These are phyloP conservation scores for Cladosporium sp. DNA, from an alignment of 2,329 filamentous ascomycete genomes.

Conservation along the genomic window DNA sequence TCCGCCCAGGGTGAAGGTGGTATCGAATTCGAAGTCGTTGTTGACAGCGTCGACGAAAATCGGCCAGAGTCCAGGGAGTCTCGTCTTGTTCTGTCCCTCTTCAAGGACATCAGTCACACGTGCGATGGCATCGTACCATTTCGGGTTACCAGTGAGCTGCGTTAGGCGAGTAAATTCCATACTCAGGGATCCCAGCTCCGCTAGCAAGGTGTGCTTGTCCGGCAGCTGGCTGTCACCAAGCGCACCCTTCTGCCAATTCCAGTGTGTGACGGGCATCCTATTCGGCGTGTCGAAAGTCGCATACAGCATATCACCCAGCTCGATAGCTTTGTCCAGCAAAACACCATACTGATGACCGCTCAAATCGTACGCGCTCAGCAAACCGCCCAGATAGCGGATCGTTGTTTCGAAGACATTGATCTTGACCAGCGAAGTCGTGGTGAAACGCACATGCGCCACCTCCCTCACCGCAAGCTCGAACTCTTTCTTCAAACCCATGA, in stretches of 20 bases:
- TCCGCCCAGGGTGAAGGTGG: conserved; percentile 29
- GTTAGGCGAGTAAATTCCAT: conserved; percentile 63
- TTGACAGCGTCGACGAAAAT: conserved; percentile 45
- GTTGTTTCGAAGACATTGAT: conserved; percentile 69
- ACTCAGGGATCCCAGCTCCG: conserved; percentile 55
- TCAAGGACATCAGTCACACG: conserved; percentile 55
- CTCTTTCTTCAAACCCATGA: conserved; percentile 63
- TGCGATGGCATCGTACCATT: conserved; percentile 59
- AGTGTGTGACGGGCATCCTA: conserved; percentile 59
- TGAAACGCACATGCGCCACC: conserved; percentile 59
- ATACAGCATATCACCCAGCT: conserved; percentile 62
- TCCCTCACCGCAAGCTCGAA: conserved; percentile 61
- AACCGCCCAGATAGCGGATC: conserved; percentile 66
- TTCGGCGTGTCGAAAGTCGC: conserved; percentile 65
- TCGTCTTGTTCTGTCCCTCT: conserved; percentile 49
- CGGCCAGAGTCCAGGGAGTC: conserved; percentile 61
- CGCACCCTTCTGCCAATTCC: conserved; percentile 47
- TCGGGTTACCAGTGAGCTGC: conserved; percentile 57
- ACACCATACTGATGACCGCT: conserved; percentile 49
- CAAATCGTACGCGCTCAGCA: conserved; percentile 66
- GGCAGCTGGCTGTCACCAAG: conserved; percentile 27
- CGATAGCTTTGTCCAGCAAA: conserved; percentile 58
- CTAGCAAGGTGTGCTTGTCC: conserved; percentile 36
- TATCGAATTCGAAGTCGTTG: conserved; percentile 29
- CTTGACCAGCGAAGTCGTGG: conserved; percentile 44